Conservation (phyloP, 1,284 basidiomycete species). For the Pterula multifida region DNA sequence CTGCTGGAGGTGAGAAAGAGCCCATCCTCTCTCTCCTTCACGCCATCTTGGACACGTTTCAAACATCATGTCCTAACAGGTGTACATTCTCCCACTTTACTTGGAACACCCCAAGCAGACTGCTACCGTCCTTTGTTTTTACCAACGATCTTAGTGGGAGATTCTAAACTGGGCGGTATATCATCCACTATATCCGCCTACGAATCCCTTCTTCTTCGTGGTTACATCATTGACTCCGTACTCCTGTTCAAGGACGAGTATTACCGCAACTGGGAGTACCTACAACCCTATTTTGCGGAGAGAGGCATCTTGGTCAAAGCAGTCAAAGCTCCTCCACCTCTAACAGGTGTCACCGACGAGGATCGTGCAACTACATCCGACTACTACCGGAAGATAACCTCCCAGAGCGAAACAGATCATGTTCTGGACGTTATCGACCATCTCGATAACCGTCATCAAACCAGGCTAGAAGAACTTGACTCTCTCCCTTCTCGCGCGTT, state of each 20-base stretch:
- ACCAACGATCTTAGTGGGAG: constrained; percentile 82
- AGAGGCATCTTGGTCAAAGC: constrained; percentile 50
- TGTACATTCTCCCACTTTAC: constrained; percentile 85
- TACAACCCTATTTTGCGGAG: constrained; percentile 69
- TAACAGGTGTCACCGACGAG: constrained; percentile 28
- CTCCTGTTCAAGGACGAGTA: constrained; percentile 81
- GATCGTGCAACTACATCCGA: constrained; percentile 47
- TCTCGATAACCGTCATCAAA: constrained; percentile 53
- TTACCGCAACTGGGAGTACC: constrained; percentile 80
- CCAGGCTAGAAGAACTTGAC: constrained; percentile 57
- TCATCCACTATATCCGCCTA: constrained; percentile 91
- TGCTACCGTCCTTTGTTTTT: constrained; percentile 77
- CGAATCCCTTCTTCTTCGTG: constrained; percentile 83
- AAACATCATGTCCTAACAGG: constrained; percentile 32
- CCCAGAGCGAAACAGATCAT: constrained; percentile 20
- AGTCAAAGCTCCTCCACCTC: constrained; percentile 49
- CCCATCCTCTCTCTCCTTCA: background rate
- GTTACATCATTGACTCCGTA: constrained; percentile 84
- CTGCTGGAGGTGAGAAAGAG: constrained; percentile 73
- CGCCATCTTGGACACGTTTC: no score
- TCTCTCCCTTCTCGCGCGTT: constrained; percentile 74
- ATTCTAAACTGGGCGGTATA: constrained; percentile 87
- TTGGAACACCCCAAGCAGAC: constrained; percentile 80
- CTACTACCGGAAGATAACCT: constrained; percentile 55
- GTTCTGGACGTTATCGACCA: constrained; percentile 44